Base-by-base conservation (phyloP, 495 filamentous ascomycete genomes). In the Lophiostoma macrostomum region DNA sequence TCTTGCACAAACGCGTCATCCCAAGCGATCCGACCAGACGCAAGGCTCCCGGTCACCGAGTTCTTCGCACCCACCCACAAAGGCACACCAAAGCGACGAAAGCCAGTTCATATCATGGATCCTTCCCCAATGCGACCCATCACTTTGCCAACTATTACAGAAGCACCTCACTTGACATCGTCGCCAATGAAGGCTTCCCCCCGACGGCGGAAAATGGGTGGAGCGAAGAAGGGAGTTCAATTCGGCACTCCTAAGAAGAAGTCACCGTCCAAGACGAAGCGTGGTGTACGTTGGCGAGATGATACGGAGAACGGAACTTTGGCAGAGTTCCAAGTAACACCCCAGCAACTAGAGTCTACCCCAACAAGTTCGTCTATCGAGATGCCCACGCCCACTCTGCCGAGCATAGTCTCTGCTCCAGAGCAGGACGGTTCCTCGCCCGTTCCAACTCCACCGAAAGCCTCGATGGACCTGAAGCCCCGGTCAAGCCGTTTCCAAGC, bases 11-110 rank as follows among this genome's bases (percentile, higher is more conserved):
- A 82, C 30, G 81, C 85, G 1, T 76, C 83, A 22, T 84, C 85
- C 12, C 86, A 90, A 56, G 80, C 96, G 35, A 85, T 99, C 64
- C 96, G 95, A 66, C 88, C 91, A 7, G 91, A 94, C 61, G 90
- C 89, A 29, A 84, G 77, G 38, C 70, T 87, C 62, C 76, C 83
- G 11, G 68, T 81, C 28, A 74, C 79, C 0, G 80, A 85, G 58
- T 71, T 72, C 24, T 82, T 86, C 58, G 77, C 87, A 43, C 86
- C 88, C 5, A 77, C 75, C 18, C 83, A 82, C 58, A 64, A 78
- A 11, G 86, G 85, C 4, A 89, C 88, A 14, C 80, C 85, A 0
- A 91, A 90, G 68, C 77, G 83, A 29, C 87, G 84, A 71, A 91
- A 87, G 73, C 74, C 75, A 19, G 62, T 66, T 3, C 58, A 61